A percentile compares a stretch with the other conserved stretches of the same genome.
These are phyloP conservation scores for Neospora caninum DNA, from an alignment of 169 alveolate genomes.

Conservation along the genomic window DNA sequence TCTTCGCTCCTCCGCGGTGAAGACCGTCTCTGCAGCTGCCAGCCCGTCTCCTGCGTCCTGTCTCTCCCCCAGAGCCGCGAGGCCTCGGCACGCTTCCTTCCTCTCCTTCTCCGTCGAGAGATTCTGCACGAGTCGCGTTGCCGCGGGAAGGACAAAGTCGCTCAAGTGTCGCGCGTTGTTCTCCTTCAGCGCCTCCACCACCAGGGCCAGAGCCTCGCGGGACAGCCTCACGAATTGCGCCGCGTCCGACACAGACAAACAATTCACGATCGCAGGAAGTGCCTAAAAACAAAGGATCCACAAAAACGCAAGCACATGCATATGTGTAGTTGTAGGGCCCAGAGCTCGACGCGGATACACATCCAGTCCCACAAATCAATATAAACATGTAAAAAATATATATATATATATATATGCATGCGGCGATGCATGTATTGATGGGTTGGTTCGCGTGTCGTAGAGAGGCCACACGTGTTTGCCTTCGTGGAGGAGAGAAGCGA, in stretches of 20 bases:
- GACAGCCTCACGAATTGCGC: neutral
- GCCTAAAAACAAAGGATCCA: neutral
- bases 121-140: conserved; percentile 14
- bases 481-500: too few species aligned
- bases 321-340: neutral
- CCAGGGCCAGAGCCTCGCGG: neutral
- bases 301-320: neutral
- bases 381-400: too few species aligned
- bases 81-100: neutral
- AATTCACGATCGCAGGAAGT: neutral
- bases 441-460: too few species aligned
- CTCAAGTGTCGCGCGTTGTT: neutral
- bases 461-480: too few species aligned
- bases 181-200: neutral
- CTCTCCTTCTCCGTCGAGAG: neutral
- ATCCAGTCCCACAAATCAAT: too few species aligned
- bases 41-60: neutral
- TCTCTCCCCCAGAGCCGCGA: neutral
- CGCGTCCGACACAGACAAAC: neutral
- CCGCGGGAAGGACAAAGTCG: neutral
- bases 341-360: too few species aligned
- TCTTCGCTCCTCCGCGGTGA: neutral
- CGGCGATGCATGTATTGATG: too few species aligned
- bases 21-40: conserved; percentile 1
- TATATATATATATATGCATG: too few species aligned